Percentiles rank a stretch among this genome's conserved stretches.
These are phyloP conservation scores for Dianthus caryophyllus DNA, from an alignment of 148 eudicot genomes.

Conservation along the genomic window DNA sequence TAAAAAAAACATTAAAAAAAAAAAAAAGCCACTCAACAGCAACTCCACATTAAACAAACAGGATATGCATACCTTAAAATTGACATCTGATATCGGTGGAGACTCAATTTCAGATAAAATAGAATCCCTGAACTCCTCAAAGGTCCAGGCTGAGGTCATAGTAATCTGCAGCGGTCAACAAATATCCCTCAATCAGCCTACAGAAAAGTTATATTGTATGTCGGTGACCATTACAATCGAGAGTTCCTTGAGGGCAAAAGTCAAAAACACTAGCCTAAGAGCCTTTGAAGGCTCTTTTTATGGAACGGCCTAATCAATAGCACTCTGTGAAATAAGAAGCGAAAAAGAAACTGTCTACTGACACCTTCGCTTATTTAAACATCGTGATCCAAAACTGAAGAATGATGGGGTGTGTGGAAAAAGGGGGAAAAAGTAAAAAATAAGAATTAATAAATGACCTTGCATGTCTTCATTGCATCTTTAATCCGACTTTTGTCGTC, in stretches of 20 bases:
- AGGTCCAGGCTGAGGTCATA: conserved; percentile 54
- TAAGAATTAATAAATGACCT: conserved; percentile 38
- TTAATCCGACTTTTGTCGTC: conserved; percentile 78
- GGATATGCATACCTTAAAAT: conserved; percentile 53
- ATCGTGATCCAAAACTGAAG: background rate
- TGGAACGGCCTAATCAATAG: background rate
- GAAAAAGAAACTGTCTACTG: background rate
- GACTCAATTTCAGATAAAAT: conserved; percentile 41
- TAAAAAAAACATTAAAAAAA: background rate
- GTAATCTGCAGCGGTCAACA: conserved; percentile 39
- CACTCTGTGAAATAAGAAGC: background rate
- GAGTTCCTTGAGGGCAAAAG: background rate
- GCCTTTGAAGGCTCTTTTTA: background rate
- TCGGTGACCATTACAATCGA: background rate
- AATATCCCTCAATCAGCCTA: background rate
- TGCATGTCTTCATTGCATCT: conserved; percentile 62
- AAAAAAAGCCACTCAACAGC: background rate
- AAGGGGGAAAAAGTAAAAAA: background rate
- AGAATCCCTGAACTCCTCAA: conserved; percentile 70
- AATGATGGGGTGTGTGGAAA: background rate
- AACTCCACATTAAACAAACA: background rate
- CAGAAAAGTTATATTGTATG: background rate
- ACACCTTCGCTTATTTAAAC: background rate
- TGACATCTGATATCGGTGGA: conserved; percentile 58
- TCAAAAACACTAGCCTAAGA: background rate